Conservation (phyloP, 495 filamentous ascomycete genomes). For the Neurospora cerealis region DNA sequence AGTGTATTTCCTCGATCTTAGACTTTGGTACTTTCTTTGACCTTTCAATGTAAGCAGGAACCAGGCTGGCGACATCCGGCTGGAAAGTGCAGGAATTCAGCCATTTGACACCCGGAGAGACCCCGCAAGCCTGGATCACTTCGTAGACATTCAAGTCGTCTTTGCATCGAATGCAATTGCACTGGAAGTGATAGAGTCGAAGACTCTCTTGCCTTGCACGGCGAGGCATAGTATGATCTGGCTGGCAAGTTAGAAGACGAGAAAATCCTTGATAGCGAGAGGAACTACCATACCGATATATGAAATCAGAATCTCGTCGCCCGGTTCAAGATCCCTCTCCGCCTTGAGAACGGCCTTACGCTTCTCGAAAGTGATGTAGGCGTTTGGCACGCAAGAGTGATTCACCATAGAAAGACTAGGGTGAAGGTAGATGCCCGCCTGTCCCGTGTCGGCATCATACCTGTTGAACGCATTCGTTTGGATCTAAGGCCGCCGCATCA, state of each 20-base stretch:
- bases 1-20: conserved; percentile 15
- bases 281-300: conserved; percentile 34
- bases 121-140: conserved; percentile 7
- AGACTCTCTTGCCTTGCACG: conserved; percentile 23
- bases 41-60: conserved; percentile 18
- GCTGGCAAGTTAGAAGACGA: neutral
- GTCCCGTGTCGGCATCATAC: conserved; percentile 26
- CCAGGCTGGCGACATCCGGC: conserved; percentile 13
- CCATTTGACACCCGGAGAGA: neutral
- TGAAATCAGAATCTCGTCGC: conserved; percentile 40
- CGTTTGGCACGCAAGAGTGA: conserved; percentile 45
- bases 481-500: conserved; percentile 15
- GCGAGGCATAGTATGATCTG: conserved; percentile 26
- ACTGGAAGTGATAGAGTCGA: conserved; percentile 33
- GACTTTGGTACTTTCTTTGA: conserved; percentile 6
- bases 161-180: conserved; percentile 30
- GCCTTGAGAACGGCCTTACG: conserved; percentile 33
- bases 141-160: conserved; percentile 36
- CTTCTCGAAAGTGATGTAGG: conserved; percentile 35
- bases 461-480: conserved; percentile 39
- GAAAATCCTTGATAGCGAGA: neutral
- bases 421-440: conserved; percentile 33
- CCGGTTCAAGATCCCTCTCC: conserved; percentile 26
- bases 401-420: conserved; percentile 39
- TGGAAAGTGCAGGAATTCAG: neutral